phyloP scores from a whole-genome alignment of 2,329 filamentous ascomycete genomes.

The Helicocarpus griseus region DNA sequence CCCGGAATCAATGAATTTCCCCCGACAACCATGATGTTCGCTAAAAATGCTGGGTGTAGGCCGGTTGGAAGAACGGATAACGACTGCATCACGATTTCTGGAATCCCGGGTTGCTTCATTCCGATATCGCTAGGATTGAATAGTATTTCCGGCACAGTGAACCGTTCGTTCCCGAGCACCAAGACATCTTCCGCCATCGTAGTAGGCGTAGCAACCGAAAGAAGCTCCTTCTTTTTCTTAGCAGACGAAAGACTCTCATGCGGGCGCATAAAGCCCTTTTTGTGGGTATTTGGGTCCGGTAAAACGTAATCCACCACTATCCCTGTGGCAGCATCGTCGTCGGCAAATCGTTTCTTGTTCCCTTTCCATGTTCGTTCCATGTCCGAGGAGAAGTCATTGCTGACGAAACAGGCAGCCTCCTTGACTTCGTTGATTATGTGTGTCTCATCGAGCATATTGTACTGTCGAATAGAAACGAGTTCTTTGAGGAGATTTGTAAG shows the following conservation, averaged over 20 bases:
- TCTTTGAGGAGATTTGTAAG: slow-evolving; percentile 89
- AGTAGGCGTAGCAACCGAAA: slow-evolving; percentile 37
- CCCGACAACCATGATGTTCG: slow-evolving; percentile 82
- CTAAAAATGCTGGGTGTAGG: slow-evolving; percentile 70
- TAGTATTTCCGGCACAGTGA: slow-evolving; percentile 77
- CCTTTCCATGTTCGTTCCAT: slow-evolving; percentile 81
- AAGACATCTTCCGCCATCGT: slow-evolving; percentile 64
- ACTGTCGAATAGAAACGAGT: slow-evolving; percentile 79
- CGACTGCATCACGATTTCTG: slow-evolving; percentile 73
- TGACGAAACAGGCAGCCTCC: slow-evolving; percentile 77
- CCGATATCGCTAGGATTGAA: slow-evolving; percentile 83
- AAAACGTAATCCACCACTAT: slow-evolving; percentile 87
- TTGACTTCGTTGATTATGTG: slow-evolving; percentile 96
- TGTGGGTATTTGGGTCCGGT: slow-evolving; percentile 61
- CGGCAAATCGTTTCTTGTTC: slow-evolving; percentile 37
- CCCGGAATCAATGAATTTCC: slow-evolving; percentile 73
- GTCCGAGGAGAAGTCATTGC: slow-evolving; percentile 63
- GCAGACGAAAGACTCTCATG: slow-evolving; percentile 61
- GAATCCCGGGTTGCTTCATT: slow-evolving; percentile 70
- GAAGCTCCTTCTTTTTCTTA: slow-evolving; percentile 38
- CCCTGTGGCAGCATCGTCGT: slow-evolving; percentile 15
- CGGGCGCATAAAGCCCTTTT: slow-evolving; percentile 62
- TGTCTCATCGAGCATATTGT: slow-evolving; percentile 89
- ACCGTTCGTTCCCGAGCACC: slow-evolving; percentile 84
- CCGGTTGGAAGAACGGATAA: slow-evolving; percentile 67